Conservation (phyloP, 2,329 filamentous ascomycete species). For the Trichoderma sp. region DNA sequence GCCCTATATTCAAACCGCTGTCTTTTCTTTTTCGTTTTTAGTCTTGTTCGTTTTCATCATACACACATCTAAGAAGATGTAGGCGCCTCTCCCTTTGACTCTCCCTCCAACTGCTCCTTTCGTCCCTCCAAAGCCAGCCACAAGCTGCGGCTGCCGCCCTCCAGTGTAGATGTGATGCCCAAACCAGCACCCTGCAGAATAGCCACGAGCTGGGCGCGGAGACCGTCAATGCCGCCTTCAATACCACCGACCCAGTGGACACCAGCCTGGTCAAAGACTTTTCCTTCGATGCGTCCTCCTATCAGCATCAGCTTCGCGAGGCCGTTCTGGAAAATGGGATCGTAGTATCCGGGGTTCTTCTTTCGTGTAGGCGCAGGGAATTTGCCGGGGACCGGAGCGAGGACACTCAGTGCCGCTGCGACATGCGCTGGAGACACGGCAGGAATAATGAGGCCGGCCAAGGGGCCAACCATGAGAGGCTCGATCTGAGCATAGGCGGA, state of each 20-base stretch:
- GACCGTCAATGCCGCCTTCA: conserved; percentile 73
- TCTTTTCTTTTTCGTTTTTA: neutral
- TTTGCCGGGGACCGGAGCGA: conserved; percentile 66
- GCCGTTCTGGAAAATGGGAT: conserved; percentile 72
- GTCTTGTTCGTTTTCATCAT: neutral
- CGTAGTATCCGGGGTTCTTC: conserved; percentile 77
- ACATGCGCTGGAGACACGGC: conserved; percentile 79
- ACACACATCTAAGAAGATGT: conserved; percentile 4
- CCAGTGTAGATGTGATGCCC: conserved; percentile 72
- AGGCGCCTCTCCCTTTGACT: conserved; percentile 21
- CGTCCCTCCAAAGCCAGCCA: conserved; percentile 87
- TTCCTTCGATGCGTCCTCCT: conserved; percentile 82
- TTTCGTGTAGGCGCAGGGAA: conserved; percentile 78
- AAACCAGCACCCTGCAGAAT: conserved; percentile 79
- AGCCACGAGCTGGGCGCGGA: conserved; percentile 76
- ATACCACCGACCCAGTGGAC: conserved; percentile 68
- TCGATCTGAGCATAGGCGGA: conserved; percentile 59
- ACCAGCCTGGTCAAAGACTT: conserved; percentile 74
- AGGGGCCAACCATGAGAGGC: conserved; percentile 75
- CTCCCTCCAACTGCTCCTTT: conserved; percentile 67
- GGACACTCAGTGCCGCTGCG: conserved; percentile 73
- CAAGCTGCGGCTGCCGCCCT: conserved; percentile 74
- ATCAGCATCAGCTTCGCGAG: conserved; percentile 84
- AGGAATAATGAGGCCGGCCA: conserved; percentile 79
- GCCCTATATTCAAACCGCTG: conserved; percentile 3